Base-by-base conservation (phyloP, 2,329 filamentous ascomycete genomes). In the Plenodomus tracheiphilus region DNA sequence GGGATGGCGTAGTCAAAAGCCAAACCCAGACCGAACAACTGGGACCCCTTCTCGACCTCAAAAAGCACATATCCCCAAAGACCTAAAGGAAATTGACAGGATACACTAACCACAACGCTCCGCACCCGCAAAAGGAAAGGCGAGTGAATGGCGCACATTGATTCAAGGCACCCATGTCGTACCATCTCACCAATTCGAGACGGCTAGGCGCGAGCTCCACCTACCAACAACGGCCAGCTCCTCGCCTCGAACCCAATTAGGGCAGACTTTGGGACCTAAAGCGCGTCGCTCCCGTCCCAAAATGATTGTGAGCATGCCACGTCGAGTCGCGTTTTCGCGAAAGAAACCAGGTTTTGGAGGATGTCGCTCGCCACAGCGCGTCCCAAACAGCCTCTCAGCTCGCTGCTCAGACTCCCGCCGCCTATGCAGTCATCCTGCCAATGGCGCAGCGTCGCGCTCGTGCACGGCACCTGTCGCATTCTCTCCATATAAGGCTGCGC, bases 141-240 rank as follows among this genome's bases (percentile, higher is more conserved):
- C 13, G 6, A 45, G 21, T 36, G 25, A 40, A 36, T n/a, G 25
- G 39, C 39, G 22, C 18, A 25, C 22, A 25, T 25, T 18, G 25
- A 39, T 18, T 37, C 35, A 37, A 37, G 35, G 35, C 16, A 37
- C 9, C 35, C 35, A 37, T 37, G 39, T 44, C 40, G 40, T 50
- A 43, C 39, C 49, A 36, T 43, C 19, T 56, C 42, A 49, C 48
- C 48, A 49, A 46, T 49, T 41, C 36, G 25, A 55, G 22, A 46
- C 49, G 52, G 41, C 47, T 46, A 56, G 41, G 28, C 44, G 35
- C 39, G 43, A 36, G 40, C 41, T 49, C 42, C 39, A 49, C 38
- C 47, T 58, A 36, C 53, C 53, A 56, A 50, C 49, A 46, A 46
- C 42, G 43, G 46, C 34, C 47, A 18, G 19, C 35, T 44, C 39